Evolutionary conservation across 768 basidiomycete species (phyloP), one percentile per base, ranked within the genome.

Genomic region (Lactarius pseudohatsudake): DNA sequence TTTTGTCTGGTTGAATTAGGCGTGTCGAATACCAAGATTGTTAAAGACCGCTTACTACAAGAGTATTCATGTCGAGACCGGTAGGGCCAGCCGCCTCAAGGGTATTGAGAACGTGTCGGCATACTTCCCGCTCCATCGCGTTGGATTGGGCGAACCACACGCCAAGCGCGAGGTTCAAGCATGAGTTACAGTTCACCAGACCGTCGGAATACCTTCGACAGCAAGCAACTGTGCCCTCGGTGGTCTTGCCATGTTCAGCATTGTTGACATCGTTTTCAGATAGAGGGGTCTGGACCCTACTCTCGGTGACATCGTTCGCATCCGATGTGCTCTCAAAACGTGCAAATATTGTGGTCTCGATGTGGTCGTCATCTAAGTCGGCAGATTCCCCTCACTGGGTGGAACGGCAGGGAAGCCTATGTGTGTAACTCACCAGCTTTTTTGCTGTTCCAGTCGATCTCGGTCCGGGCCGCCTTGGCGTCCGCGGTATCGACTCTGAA

Each of bases 401-500:
- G 13, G 32, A 10, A 20, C 22, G 15, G 13, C 8, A 61, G 18
- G 16, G 9, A 61, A 10, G 4, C 16, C 32, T 15, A 30, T 16
- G 16, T 16, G 16, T 36, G 30, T 9, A 26, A 74, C 81, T 63
- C 68, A 90, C 92, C 91, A 69, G 90, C 89, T 81, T 92, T 92
- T 78, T 93, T 93, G 76, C 92, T 96, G 70, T 92, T 92, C 85
- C 89, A 93, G 72, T 93, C 91, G 41, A 90, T 78, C 13, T 75
- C 77, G 30, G 79, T 74, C 8, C 88, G 83, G 45, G 86, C 82
- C 6, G 79, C 77, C 68, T 82, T 85, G 15, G 88, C 79, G 59
- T 84, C 81, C 13, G 83, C 78, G 1, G 86, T 84, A 71, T 96
- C 91, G 38, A 95, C 76, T 40, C 80, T 80, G 70, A 95, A 88